These are phyloP conservation scores for Rhizopus sp. DNA, from an alignment of 371 early-diverging fungal species.

Conservation along the genomic window DNA sequence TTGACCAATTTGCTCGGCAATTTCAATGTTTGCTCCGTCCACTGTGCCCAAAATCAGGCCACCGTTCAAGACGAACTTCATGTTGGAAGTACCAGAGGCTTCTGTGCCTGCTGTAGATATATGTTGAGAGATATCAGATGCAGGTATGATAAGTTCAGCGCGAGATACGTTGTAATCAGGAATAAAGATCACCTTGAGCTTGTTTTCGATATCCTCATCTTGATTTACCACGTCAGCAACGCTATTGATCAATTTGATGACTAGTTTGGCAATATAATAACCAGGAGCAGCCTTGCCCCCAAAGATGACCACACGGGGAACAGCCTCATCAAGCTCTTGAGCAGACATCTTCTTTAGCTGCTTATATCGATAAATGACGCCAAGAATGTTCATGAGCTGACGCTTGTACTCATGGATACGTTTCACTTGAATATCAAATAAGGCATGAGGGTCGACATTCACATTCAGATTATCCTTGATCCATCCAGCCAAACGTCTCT, in stretches of 20 bases:
- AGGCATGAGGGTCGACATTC: conserved; percentile 74
- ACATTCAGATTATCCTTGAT: conserved; percentile 69
- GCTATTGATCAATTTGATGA: conserved; percentile 94
- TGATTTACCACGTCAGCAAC: conserved; percentile 85
- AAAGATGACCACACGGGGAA: conserved; percentile 82
- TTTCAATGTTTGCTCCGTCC: conserved; percentile 94
- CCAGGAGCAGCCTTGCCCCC: conserved; percentile 91
- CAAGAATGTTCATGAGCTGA: conserved; percentile 94
- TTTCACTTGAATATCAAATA: conserved; percentile 95
- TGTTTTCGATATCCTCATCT: conserved; percentile 72
- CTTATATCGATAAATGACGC: conserved; percentile 89
- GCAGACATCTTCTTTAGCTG: conserved; percentile 70
- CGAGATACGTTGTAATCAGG: conserved; percentile 94
- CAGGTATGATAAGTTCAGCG: conserved; percentile 90
- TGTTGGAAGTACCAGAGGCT: conserved; percentile 95
- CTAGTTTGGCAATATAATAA: conserved; percentile 93
- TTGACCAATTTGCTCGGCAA: conserved; percentile 89
- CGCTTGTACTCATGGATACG: conserved; percentile 97
- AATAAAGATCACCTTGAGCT: conserved; percentile 89
- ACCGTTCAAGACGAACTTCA: conserved; percentile 97
- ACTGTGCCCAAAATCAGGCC: conserved; percentile 89
- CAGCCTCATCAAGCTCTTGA: conserved; percentile 60
- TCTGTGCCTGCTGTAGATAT: conserved; percentile 95
- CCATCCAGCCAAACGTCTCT: conserved; percentile 81
- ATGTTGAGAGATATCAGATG: conserved; percentile 92